Percentiles rank a stretch among this genome's conserved stretches.
Evolutionary conservation across 805 yeast species (phyloP).

Genomic region (Candida stauntonica): DNA sequence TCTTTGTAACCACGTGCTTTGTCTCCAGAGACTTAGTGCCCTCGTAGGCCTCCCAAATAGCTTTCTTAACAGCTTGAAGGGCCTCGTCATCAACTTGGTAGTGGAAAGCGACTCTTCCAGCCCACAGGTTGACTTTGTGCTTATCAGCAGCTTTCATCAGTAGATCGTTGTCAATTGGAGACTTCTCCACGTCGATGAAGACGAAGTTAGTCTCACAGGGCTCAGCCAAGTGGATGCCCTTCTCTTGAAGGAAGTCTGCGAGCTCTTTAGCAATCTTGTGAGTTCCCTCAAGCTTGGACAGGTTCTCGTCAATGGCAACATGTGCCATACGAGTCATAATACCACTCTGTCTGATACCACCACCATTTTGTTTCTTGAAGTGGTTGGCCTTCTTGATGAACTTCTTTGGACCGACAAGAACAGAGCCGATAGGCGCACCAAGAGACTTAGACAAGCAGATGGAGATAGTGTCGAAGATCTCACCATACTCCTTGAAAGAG

Average conservation of each 20-base stretch:
- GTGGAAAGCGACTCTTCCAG: conserved; percentile 68
- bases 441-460: conserved; percentile 84
- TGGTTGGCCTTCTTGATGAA: conserved; percentile 72
- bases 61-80: conserved; percentile 24
- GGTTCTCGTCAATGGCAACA: conserved; percentile 67
- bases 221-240: conserved; percentile 53
- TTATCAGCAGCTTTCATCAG: conserved; percentile 51
- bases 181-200: conserved; percentile 51
- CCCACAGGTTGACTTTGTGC: conserved; percentile 52
- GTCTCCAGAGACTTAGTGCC: conserved; percentile 14
- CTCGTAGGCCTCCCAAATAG: conserved; percentile 37
- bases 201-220: conserved; percentile 87
- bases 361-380: conserved; percentile 89
- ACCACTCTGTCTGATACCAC: conserved; percentile 90
- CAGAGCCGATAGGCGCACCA: conserved; percentile 93
- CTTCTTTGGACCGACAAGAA: conserved; percentile 62
- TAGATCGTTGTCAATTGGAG: conserved; percentile 50
- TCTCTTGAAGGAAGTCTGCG: conserved; percentile 44
- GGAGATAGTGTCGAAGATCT: conserved; percentile 78
- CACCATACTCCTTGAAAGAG: conserved; percentile 64
- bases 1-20: conserved; percentile 7
- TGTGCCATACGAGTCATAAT: conserved; percentile 74
- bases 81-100: conserved; percentile 23
- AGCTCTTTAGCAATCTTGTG: conserved; percentile 49
- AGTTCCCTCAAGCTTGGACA: conserved; percentile 41